Base-by-base conservation (phyloP, 345 rosid genomes). In the Litchi chinensis region DNA sequence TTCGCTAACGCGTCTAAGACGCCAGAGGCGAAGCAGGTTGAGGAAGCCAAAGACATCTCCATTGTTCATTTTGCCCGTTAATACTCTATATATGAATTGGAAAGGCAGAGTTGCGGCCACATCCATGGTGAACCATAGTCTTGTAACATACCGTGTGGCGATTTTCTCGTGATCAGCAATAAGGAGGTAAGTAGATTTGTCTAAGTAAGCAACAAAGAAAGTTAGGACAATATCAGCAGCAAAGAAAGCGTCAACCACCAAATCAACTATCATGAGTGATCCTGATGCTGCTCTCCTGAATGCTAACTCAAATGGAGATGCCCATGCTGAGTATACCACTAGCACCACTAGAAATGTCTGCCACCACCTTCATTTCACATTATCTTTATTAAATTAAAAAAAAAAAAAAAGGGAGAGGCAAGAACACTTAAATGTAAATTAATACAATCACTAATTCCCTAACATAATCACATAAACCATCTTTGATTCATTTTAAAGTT, bases 301-400 rank as follows among this genome's bases (percentile, higher is more conserved):
- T 3, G 98, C 98, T 6, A 96, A 74, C 84, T 92, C 97, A 43
- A 96, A 96, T 0, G 88, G 85, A 19, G 98, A 89, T 63, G 93
- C 92, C 99, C 99, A 96, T n/a, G 97, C 93, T 0, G 97, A 92
- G 88, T 96, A 93, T 0, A 89, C 80, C 74, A 93, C 97, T 75
- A 96, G 78, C 21, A 79, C 79, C 78, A 93, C 97, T 32, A 96
- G 86, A 69, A 88, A 87, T 11, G 95, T 83, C 70, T 93, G 94
- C 99, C 99, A 93, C 85, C 80, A 82, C 78, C 99, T 93, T 79
- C 88, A 73, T 41, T 4, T 69, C 37, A 74, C 26, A 60, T 18
- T 57, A 10, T 50, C 18, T 52, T 52, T 15, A 50, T 50, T 57
- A 18, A 18, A 57, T 19, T 19, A 57, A 57, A 1, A 19, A 8